These are phyloP conservation scores for Plectosphaerella sp. DNA, from an alignment of 2,329 filamentous ascomycete genomes.

Conservation along the genomic window DNA sequence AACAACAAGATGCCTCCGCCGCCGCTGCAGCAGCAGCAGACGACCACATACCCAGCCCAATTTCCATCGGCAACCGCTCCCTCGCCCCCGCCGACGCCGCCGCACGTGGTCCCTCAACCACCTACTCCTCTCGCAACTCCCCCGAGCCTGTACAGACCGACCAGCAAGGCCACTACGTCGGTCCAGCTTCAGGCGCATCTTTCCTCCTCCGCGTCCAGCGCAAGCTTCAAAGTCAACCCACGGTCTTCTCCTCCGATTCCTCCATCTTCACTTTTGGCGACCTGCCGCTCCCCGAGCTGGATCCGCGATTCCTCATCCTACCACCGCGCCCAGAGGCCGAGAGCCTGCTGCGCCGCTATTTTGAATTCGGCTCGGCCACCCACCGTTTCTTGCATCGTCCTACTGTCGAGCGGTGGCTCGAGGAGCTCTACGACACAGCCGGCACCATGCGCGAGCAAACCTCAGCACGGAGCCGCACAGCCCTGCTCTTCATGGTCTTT, in stretches of 20 bases:
- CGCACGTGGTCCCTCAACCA: background rate
- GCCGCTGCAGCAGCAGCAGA: background rate
- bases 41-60: slow-evolving; percentile 1
- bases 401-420: slow-evolving; percentile 41
- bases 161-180: slow-evolving; percentile 24
- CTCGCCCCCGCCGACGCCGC: background rate
- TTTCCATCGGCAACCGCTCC: slow-evolving; percentile 1
- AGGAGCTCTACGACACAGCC: slow-evolving; percentile 30
- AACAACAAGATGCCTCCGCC: too few species aligned
- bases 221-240: slow-evolving; percentile 35
- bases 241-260: slow-evolving; percentile 30
- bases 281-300: slow-evolving; percentile 36
- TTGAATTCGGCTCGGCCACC: slow-evolving; percentile 52
- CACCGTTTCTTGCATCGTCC: slow-evolving; percentile 50
- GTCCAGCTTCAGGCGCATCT: slow-evolving; percentile 22
- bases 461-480: slow-evolving; percentile 24
- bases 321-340: slow-evolving; percentile 28
- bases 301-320: slow-evolving; percentile 32
- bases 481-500: slow-evolving; percentile 46
- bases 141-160: slow-evolving; percentile 23
- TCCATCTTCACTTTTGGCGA: slow-evolving; percentile 46
- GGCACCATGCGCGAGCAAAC: slow-evolving; percentile 18
- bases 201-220: slow-evolving; percentile 21
- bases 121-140: slow-evolving; percentile 8
- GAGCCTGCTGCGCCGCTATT: slow-evolving; percentile 42